Conservation (phyloP, 139 green algal genomes). For the Chlorella sp. region DNA sequence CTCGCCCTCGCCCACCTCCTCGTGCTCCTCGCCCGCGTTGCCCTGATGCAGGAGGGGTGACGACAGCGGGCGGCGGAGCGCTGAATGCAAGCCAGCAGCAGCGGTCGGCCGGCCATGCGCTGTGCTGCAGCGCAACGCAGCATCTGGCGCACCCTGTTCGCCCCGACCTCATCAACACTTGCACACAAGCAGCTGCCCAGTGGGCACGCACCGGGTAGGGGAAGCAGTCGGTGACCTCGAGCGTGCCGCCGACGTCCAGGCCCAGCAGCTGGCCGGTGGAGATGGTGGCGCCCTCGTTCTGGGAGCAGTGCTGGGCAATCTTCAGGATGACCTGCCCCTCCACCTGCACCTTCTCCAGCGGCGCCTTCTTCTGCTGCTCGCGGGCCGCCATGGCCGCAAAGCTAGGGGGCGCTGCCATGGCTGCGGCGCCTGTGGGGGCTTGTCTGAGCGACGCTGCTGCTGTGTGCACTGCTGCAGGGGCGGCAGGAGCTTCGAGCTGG, state of each 20-base stretch:
- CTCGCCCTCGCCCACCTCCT: slow-evolving; percentile 62
- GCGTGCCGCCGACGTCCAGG: slow-evolving; percentile 92
- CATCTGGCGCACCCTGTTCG: no score
- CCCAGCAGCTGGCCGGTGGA: slow-evolving; percentile 97
- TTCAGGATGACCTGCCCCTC: slow-evolving; percentile 73
- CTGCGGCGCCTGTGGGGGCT: neutral
- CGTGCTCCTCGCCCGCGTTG: slow-evolving; percentile 53
- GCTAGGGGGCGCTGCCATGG: slow-evolving; percentile 25
- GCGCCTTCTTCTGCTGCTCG: slow-evolving; percentile 55
- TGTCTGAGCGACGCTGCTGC: neutral
- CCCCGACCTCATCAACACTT: no score
- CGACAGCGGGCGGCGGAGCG: neutral
- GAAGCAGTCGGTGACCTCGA: slow-evolving; percentile 99
- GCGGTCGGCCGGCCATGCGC: neutral
- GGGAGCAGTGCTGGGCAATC: slow-evolving; percentile 96
- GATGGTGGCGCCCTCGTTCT: slow-evolving; percentile 66
- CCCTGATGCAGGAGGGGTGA: neutral
- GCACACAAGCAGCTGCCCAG: neutral
- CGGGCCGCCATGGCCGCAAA: slow-evolving; percentile 46
- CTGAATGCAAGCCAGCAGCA: neutral
- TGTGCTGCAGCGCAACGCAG: neutral
- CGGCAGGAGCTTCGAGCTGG: no score
- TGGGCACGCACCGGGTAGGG: slow-evolving; percentile 88
- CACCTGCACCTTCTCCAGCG: slow-evolving; percentile 7
- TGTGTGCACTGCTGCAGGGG: neutral